phyloP scores from a whole-genome alignment of 768 basidiomycete genomes.

The Jaapia argillacea region DNA sequence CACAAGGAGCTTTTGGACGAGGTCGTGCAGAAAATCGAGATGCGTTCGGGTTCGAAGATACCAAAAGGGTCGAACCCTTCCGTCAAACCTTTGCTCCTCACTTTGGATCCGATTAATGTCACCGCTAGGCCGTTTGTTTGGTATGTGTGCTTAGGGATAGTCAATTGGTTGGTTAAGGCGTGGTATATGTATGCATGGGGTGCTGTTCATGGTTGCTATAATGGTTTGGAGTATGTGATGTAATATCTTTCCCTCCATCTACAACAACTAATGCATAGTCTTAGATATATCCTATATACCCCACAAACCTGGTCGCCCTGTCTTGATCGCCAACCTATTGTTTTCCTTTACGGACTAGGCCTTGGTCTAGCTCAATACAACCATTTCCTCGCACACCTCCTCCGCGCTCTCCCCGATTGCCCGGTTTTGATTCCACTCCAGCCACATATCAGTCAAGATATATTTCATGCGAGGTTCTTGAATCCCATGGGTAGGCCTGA shows the following conservation, averaged over 20 bases:
- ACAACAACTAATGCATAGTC: too few relatives aligned
- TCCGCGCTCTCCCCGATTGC: slow-evolving; percentile 46
- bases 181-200: background rate
- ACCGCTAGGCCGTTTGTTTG: slow-evolving; percentile 56
- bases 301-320: slow-evolving; percentile 56
- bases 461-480: slow-evolving; percentile 71
- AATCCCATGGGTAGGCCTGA: slow-evolving; percentile 57
- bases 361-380: slow-evolving; percentile 71
- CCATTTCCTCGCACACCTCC: slow-evolving; percentile 46
- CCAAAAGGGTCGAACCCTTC: slow-evolving; percentile 43
- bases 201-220: background rate
- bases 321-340: slow-evolving; percentile 53
- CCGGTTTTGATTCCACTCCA: slow-evolving; percentile 75
- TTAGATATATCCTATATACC: slow-evolving; percentile 43
- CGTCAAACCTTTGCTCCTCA: slow-evolving; percentile 53
- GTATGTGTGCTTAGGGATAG: slow-evolving; percentile 40
- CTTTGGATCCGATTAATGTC: slow-evolving; percentile 68
- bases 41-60: slow-evolving; percentile 57
- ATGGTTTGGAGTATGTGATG: background rate
- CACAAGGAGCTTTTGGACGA: slow-evolving; percentile 46
- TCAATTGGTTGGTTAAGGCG: slow-evolving; percentile 25
- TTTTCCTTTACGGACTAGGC: slow-evolving; percentile 87
- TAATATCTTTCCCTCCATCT: too few relatives aligned
- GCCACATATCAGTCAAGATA: slow-evolving; percentile 77
- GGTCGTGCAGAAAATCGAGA: slow-evolving; percentile 54